Evolutionary conservation across 2,329 filamentous ascomycete species (phyloP), one percentile per base, ranked within the genome.

Genomic region (Penicillium sclerotigenum): DNA sequence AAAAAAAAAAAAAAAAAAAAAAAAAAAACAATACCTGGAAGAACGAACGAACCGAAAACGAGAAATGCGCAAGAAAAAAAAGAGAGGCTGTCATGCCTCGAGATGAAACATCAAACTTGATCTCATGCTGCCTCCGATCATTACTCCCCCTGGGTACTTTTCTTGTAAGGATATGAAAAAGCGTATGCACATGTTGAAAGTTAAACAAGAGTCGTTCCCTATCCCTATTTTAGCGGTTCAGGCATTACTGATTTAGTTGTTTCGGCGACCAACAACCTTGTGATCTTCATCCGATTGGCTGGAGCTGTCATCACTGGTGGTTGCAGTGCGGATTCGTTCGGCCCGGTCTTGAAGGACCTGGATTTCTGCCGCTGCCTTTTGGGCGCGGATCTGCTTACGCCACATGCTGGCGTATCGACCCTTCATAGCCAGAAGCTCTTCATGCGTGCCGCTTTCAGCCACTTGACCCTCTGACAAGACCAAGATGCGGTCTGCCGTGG

Each of bases 341-440:
- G 77, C 77, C 10, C n/a, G n/a, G n/a, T 37, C n/a, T 37, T 37
- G 34, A 37, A 80, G 68, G 28, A 76, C 72, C 54, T 78, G 74
- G 7, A 84, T 85, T 67, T 86, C 81, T 54, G 83, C 81, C 3
- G 83, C 84, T 6, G 88, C 89, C 61, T 82, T 82, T 69, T 92
- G 88, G 2, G 89, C 89, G 58, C 87, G 83, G 60, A 89, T 91
- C 73, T 96, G 91, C 74, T 92, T 93, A 60, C 87, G 85, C 91
- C 91, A 96, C 85, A 96, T 92, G 58, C 86, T 87, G 11, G 85
- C 83, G 68, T 96, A 96, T 58, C 86, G 85, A 13, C 90, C 90
- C 29, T 84, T 85, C 46, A 83, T 77, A 2, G 80, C 80, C 5
- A 96, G 78, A 4, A 96, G 80, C 64, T 93, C 86, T 16, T 88